Conservation (phyloP, 495 filamentous ascomycete genomes). For the Physcia stellaris region DNA sequence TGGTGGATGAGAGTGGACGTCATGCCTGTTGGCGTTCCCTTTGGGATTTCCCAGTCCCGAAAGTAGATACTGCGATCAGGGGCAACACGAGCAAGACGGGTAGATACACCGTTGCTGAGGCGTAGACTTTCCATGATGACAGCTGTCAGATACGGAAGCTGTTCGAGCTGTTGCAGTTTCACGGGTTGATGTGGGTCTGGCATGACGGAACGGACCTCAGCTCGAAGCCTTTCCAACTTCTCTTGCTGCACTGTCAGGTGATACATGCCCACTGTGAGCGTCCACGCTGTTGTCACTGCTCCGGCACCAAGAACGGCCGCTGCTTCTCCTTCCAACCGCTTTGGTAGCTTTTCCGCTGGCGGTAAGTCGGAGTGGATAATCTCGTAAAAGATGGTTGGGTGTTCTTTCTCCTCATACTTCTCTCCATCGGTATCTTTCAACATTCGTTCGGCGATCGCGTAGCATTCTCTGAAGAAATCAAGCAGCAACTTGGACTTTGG, state of each 20-base stretch:
- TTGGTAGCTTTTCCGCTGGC: conserved; percentile 17
- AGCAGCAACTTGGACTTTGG: neutral
- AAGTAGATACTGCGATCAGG: conserved; percentile 25
- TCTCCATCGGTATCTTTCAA: conserved; percentile 3
- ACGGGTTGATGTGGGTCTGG: neutral
- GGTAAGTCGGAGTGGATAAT: conserved; percentile 20
- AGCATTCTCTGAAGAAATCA: conserved; percentile 11
- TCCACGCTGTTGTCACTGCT: conserved; percentile 27
- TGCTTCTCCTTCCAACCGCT: conserved; percentile 28
- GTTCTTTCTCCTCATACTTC: conserved; percentile 7
- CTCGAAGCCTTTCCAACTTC: neutral
- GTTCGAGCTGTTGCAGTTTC: conserved; percentile 15
- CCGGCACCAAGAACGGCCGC: conserved; percentile 26
- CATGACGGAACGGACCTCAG: conserved; percentile 2
- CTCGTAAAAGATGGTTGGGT: conserved; percentile 25
- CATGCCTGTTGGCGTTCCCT: conserved; percentile 32
- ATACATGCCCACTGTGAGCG: conserved; percentile 5
- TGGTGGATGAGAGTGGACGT: conserved; percentile 20
- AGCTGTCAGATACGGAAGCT: conserved; percentile 25
- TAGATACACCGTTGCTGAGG: conserved; percentile 22
- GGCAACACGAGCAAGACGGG: conserved; percentile 22
- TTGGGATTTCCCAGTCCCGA: conserved; percentile 31
- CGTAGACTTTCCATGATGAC: conserved; percentile 30
- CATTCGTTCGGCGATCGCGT: neutral
- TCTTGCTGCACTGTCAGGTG: neutral